A percentile compares a stretch with the other conserved stretches of the same genome.
Evolutionary conservation across 345 rosid species (phyloP).

Genomic region (Melastoma malabathricum): DNA sequence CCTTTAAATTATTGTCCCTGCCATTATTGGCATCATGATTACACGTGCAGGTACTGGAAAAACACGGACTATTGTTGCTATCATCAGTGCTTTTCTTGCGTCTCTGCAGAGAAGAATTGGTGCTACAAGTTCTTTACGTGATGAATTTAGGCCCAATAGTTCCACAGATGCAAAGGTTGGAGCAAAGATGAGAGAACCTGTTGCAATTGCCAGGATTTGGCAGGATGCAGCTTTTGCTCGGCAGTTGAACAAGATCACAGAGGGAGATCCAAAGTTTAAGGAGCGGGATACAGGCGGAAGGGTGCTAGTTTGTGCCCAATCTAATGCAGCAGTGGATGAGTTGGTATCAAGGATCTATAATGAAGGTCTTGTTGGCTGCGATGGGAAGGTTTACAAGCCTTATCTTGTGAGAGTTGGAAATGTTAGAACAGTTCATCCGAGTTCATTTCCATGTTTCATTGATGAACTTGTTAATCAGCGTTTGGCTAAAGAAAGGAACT

Average conservation of each 20-base stretch:
- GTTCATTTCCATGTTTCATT: slow-evolving; percentile 68
- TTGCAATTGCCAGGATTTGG: slow-evolving; percentile 83
- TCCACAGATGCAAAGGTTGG: slow-evolving; percentile 25
- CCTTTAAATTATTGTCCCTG: too few relatives aligned
- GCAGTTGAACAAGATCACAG: slow-evolving; percentile 48
- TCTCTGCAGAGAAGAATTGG: slow-evolving; percentile 24
- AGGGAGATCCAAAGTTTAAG: slow-evolving; percentile 23
- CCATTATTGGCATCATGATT: too few relatives aligned
- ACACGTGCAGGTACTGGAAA: slow-evolving; percentile 67
- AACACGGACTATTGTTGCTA: slow-evolving; percentile 90
- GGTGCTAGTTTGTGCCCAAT: slow-evolving; percentile 88
- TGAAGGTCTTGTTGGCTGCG: slow-evolving; percentile 71
- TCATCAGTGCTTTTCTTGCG: slow-evolving; percentile 80
- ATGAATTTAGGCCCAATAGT: slow-evolving; percentile 25
- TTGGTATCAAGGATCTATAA: slow-evolving; percentile 69
- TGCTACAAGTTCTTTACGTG: slow-evolving; percentile 15
- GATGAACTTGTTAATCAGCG: slow-evolving; percentile 91
- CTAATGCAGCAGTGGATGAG: slow-evolving; percentile 99
- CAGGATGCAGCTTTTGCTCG: slow-evolving; percentile 94
- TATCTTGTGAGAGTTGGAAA: slow-evolving; percentile 96
- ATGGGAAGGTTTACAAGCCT: slow-evolving; percentile 83
- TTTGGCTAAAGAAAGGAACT: slow-evolving; percentile 55
- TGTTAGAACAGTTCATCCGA: slow-evolving; percentile 75
- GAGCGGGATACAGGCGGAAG: slow-evolving; percentile 55
- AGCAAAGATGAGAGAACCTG: slow-evolving; percentile 45